Evolutionary conservation across 2,329 filamentous ascomycete species (phyloP).

Genomic region (Pseudogymnoascus sp.): DNA sequence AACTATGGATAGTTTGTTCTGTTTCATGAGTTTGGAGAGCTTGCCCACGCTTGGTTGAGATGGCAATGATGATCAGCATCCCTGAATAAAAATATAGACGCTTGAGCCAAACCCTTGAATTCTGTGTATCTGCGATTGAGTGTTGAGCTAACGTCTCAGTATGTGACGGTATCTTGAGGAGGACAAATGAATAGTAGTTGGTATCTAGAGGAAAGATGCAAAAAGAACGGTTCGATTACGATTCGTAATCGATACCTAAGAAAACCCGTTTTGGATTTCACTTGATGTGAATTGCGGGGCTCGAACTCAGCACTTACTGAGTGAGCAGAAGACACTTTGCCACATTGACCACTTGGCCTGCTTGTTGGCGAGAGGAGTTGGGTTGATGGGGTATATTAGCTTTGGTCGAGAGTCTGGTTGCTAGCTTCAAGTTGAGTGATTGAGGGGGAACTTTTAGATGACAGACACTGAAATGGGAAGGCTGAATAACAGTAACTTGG

Average conservation of each 20-base stretch:
- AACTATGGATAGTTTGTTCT: neutral
- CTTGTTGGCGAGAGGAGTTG: neutral
- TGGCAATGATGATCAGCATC: neutral
- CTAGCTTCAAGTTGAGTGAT: neutral
- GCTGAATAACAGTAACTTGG: neutral
- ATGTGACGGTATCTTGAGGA: too few relatives aligned
- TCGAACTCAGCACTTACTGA: neutral
- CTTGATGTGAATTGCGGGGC: slow-evolving; percentile 1
- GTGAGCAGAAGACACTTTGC: neutral
- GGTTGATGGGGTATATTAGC: neutral
- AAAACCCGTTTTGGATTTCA: slow-evolving; percentile 2
- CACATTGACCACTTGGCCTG: neutral
- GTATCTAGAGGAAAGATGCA: neutral
- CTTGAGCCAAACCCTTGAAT: neutral
- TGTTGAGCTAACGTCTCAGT: neutral
- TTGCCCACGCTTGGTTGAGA: neutral
- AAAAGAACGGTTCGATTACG: slow-evolving; percentile 3
- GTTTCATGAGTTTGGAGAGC: neutral
- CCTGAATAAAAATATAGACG: neutral
- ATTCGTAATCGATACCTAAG: neutral
- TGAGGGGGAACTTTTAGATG: neutral
- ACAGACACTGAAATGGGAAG: neutral
- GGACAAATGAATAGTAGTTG: neutral
- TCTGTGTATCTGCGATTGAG: neutral
- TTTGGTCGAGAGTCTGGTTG: neutral